Evolutionary conservation across 139 green algal species (phyloP).

Genomic region (Dunaliella primolecta): DNA sequence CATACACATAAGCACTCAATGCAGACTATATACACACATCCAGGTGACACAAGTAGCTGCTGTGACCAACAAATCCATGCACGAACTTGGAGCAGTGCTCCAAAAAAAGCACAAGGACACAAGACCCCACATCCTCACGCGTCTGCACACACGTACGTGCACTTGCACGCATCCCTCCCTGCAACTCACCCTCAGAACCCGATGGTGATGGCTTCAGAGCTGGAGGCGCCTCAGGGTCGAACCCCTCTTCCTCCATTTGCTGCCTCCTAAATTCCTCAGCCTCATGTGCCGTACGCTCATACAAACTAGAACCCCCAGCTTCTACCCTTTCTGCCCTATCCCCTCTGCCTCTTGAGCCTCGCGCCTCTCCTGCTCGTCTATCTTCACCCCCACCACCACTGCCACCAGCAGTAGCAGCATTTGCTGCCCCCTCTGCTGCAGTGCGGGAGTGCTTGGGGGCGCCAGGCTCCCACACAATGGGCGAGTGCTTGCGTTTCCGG

Average conservation of each 20-base stretch:
- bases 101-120: not conserved
- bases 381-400: not conserved
- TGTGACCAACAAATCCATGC: too few species aligned
- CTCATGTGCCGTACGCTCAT: conserved; percentile 35
- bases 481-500: conserved; percentile 27
- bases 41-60: too few species aligned
- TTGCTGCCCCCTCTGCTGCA: too few species aligned
- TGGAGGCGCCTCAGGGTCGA: conserved; percentile 34
- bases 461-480: conserved; percentile 37
- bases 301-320: conserved; percentile 5
- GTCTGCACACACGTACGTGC: not conserved
- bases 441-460: not conserved
- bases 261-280: conserved; percentile 31
- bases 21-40: too few species aligned
- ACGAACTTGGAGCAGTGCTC: too few species aligned
- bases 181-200: conserved; percentile 25
- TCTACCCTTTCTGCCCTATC: not conserved
- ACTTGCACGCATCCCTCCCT: not conserved
- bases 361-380: not conserved
- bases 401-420: not conserved
- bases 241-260: conserved; percentile 22
- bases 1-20: too few species aligned
- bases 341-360: not conserved
- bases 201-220: conserved; percentile 54
- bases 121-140: not conserved